Percentiles rank a stretch among this genome's conserved stretches.
Evolutionary conservation across 371 early-diverging fungal species (phyloP).

Genomic region (Rhizopus microsporus): DNA sequence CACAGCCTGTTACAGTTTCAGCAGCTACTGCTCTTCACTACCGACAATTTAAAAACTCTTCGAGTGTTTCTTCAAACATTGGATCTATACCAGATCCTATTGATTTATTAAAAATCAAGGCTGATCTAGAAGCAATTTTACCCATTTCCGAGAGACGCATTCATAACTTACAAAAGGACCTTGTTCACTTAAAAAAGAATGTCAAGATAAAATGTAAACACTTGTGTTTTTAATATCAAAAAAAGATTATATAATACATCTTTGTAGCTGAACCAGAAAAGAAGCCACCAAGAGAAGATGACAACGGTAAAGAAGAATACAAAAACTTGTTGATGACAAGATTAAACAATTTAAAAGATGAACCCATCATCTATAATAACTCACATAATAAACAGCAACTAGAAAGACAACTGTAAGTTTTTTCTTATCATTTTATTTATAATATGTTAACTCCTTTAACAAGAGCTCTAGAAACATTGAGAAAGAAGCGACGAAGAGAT

Average conservation of each 20-base stretch:
- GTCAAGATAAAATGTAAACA: constrained; percentile 7
- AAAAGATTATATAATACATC: not conserved
- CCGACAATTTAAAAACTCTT: constrained; percentile 26
- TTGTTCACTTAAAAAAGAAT: constrained; percentile 23
- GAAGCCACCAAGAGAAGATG: constrained; percentile 2
- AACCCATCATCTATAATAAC: too few relatives aligned
- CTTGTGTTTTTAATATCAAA: not conserved
- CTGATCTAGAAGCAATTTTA: constrained; percentile 40
- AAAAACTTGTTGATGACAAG: not conserved
- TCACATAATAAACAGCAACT: constrained; percentile 21
- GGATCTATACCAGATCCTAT: constrained; percentile 34
- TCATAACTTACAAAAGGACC: constrained; percentile 30
- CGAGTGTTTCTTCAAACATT: constrained; percentile 28
- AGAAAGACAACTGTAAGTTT: constrained; percentile 25
- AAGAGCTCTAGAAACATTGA: constrained; percentile 25
- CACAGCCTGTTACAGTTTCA: constrained; percentile 36
- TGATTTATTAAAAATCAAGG: constrained; percentile 40
- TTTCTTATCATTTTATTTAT: not conserved
- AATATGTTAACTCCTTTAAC: not conserved
- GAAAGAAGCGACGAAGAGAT: constrained; percentile 26
- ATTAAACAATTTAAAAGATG: not conserved
- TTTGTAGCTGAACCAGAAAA: constrained; percentile 7
- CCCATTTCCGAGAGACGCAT: constrained; percentile 36
- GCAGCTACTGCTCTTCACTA: constrained; percentile 32
- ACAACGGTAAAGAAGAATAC: constrained; percentile 9